A percentile compares a stretch with the other conserved stretches of the same genome.
These are phyloP conservation scores for Boletus bicolor DNA, from an alignment of 768 basidiomycete species.

Conservation along the genomic window DNA sequence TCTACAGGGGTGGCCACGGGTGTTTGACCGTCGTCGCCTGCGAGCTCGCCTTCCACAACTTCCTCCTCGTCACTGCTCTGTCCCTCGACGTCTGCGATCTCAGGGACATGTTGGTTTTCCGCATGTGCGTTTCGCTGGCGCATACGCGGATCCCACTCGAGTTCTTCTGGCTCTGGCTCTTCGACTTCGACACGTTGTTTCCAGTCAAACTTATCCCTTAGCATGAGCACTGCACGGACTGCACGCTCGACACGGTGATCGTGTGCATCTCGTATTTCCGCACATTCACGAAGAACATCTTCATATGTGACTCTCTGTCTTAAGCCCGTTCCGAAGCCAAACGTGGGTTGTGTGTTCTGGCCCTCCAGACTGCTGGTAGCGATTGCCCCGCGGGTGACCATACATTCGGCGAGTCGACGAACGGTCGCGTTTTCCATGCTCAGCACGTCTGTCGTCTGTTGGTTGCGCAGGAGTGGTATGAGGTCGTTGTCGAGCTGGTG, in stretches of 20 bases:
- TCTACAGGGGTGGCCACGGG: constrained; percentile 22
- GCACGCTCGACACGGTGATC: constrained; percentile 76
- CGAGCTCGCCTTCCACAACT: constrained; percentile 34
- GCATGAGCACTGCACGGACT: constrained; percentile 72
- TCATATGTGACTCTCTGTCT: constrained; percentile 39
- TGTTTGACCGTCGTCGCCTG: constrained; percentile 29
- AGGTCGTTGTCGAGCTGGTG: constrained; percentile 70
- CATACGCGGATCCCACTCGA: constrained; percentile 63
- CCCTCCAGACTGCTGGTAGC: constrained; percentile 45
- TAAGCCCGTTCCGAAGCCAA: constrained; percentile 22
- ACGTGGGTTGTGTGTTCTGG: constrained; percentile 25
- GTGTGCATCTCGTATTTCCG: constrained; percentile 63
- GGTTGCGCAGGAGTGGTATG: constrained; percentile 71
- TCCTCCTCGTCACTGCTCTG: constrained; percentile 40
- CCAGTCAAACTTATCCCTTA: constrained; percentile 81
- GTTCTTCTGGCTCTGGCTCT: constrained; percentile 74
- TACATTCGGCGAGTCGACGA: constrained; percentile 62
- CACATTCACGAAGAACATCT: constrained; percentile 65
- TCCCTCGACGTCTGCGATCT: constrained; percentile 29
- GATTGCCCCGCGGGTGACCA: constrained; percentile 53
- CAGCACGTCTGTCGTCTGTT: constrained; percentile 76
- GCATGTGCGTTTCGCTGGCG: constrained; percentile 17
- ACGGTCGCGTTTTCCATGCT: constrained; percentile 70
- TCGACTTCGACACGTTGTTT: constrained; percentile 76
- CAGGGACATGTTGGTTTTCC: constrained; percentile 6